phyloP scores from a whole-genome alignment of 2,329 filamentous ascomycete species.

The Colletotrichum higginsianum region DNA sequence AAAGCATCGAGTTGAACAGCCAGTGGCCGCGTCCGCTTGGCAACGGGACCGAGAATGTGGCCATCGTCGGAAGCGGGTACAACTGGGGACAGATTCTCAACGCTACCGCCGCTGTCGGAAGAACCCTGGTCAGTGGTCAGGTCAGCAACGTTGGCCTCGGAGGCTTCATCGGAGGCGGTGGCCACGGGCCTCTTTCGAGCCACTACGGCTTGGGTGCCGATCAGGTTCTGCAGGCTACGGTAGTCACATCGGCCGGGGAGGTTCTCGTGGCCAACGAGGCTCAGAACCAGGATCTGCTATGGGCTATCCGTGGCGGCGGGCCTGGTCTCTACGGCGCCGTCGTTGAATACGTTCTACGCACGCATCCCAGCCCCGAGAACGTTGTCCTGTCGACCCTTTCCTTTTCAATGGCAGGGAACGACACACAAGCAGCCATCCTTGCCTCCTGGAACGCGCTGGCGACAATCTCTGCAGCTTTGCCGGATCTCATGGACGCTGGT shows the following conservation, averaged over 20 bases:
- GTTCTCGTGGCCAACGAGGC: constrained; percentile 38
- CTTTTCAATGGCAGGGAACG: neutral
- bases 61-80: neutral
- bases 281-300: constrained; percentile 41
- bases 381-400: constrained; percentile 27
- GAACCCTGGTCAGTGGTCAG: constrained; percentile 58
- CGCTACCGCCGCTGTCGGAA: constrained; percentile 55
- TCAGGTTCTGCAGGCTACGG: neutral
- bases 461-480: neutral
- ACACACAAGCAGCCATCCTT: neutral
- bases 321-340: constrained; percentile 42
- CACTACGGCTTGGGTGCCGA: too few relatives aligned
- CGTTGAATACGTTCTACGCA: constrained; percentile 39
- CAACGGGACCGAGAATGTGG: neutral
- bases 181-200: too few relatives aligned
- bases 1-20: neutral
- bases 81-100: constrained; percentile 57
- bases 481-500: constrained; percentile 10
- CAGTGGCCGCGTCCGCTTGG: neutral
- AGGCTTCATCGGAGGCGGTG: too few relatives aligned
- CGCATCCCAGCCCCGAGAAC: constrained; percentile 37
- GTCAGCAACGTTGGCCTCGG: constrained; percentile 70
- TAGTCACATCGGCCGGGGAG: constrained; percentile 47
- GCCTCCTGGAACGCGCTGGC: constrained; percentile 1
- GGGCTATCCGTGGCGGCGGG: constrained; percentile 43